phyloP scores from a whole-genome alignment of 345 rosid genomes.

The Aethionema arabicum region DNA sequence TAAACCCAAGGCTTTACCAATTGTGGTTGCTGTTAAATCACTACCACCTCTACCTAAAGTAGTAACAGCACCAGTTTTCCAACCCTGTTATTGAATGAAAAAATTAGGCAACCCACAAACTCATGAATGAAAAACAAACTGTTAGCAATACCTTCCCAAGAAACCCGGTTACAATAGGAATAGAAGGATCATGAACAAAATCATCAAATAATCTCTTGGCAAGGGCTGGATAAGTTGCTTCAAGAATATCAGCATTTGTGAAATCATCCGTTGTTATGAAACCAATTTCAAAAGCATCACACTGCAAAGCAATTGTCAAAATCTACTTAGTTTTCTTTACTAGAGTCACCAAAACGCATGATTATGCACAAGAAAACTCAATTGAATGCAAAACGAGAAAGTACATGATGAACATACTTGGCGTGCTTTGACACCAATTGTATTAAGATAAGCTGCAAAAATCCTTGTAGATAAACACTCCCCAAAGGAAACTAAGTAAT shows the following conservation, averaged over 20 bases:
- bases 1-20: constrained; percentile 92
- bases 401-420: constrained; percentile 58
- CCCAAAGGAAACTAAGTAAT: constrained; percentile 94
- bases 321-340: constrained; percentile 22
- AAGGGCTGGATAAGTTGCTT: constrained; percentile 96
- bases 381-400: constrained; percentile 19
- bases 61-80: constrained; percentile 91
- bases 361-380: constrained; percentile 13
- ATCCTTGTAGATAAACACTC: constrained; percentile 97
- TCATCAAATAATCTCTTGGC: constrained; percentile 84
- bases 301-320: constrained; percentile 49
- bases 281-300: constrained; percentile 94
- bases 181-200: constrained; percentile 77
- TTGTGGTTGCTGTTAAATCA: constrained; percentile 97
- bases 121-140: constrained; percentile 4
- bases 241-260: constrained; percentile 95
- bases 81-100: constrained; percentile 54
- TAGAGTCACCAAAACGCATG: constrained; percentile 12
- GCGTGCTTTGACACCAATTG: constrained; percentile 76
- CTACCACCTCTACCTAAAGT: constrained; percentile 99
- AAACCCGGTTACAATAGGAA: constrained; percentile 94
- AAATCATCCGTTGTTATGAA: constrained; percentile 96
- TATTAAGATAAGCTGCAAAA: constrained; percentile 86
- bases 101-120: constrained; percentile 11
- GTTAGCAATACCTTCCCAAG: constrained; percentile 76